phyloP scores from a whole-genome alignment of 208 protist genomes.

The Porcisia hertigi region DNA sequence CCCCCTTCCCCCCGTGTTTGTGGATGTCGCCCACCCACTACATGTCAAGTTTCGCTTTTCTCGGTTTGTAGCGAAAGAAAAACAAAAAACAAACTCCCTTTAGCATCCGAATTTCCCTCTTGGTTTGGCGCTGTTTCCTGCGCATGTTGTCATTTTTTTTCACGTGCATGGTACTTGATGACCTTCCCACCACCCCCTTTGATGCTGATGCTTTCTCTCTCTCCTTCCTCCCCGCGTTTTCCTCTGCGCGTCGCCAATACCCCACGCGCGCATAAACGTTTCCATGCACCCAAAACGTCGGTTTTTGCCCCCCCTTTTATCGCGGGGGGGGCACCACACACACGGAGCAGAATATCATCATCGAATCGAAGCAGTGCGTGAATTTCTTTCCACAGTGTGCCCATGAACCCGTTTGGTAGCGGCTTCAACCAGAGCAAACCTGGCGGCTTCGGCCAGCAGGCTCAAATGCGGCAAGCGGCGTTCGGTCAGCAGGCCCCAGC shows the following conservation, averaged over 20 bases:
- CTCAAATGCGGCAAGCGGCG: constrained; percentile 19
- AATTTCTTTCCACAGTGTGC: background rate
- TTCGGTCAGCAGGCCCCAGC: constrained; percentile 42
- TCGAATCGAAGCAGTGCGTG: background rate
- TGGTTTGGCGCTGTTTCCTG: background rate
- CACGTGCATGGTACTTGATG: background rate
- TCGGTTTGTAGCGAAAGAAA: too few relatives aligned
- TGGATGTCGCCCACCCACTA: too few relatives aligned
- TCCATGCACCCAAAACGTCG: background rate
- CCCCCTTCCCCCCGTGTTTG: too few relatives aligned
- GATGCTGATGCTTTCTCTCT: background rate
- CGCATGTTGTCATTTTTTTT: background rate
- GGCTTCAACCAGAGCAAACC: constrained; percentile 36
- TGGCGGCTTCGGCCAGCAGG: constrained; percentile 40
- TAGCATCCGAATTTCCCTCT: background rate
- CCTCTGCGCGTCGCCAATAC: too few relatives aligned
- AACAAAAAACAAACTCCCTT: too few relatives aligned
- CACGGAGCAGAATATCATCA: background rate
- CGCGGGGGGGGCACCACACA: background rate
- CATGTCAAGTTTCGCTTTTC: too few relatives aligned
- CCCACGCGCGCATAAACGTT: too few relatives aligned
- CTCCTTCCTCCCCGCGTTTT: too few relatives aligned
- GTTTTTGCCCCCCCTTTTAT: background rate
- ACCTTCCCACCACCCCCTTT: background rate
- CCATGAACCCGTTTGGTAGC: constrained; percentile 25